phyloP scores from a whole-genome alignment of 2,329 filamentous ascomycete genomes.

The Dothistroma pini region DNA sequence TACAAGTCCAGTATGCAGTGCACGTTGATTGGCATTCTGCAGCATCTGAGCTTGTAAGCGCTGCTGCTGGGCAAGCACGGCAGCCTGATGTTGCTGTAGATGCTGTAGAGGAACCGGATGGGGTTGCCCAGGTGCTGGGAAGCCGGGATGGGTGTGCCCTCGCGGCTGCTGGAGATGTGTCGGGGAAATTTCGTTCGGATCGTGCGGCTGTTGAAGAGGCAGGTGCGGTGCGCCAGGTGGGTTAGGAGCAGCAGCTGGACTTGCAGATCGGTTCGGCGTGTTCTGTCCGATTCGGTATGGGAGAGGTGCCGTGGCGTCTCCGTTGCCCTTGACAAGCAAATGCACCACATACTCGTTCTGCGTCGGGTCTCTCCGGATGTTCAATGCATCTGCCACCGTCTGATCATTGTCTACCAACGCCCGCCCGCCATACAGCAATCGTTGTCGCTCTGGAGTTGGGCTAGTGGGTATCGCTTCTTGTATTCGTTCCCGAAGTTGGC shows the following conservation, averaged over 20 bases:
- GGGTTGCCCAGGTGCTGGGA: neutral
- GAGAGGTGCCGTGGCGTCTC: constrained; percentile 12
- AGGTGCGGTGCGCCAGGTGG: constrained; percentile 1
- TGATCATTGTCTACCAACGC: constrained; percentile 49
- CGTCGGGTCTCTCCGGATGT: constrained; percentile 46
- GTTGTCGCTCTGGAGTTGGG: constrained; percentile 47
- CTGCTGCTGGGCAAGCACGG: constrained; percentile 3
- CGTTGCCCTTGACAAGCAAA: constrained; percentile 31
- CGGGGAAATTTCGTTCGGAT: neutral
- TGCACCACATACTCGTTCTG: constrained; percentile 36
- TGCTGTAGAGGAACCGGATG: neutral
- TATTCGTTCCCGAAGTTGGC: constrained; percentile 52
- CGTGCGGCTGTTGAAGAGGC: constrained; percentile 4
- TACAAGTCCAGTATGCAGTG: constrained; percentile 4
- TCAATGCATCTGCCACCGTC: constrained; percentile 50
- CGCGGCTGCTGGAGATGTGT: neutral
- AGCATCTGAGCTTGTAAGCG: constrained; percentile 18
- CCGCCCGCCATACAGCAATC: constrained; percentile 57
- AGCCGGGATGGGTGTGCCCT: neutral
- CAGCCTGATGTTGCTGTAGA: constrained; percentile 11
- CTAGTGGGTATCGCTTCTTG: constrained; percentile 46
- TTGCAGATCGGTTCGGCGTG: constrained; percentile 12
- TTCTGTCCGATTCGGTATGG: constrained; percentile 13
- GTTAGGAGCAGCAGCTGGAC: constrained; percentile 10
- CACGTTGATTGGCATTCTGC: constrained; percentile 8